Base-by-base conservation (phyloP, 2,329 filamentous ascomycete species). In the Dendryphion nanum region DNA sequence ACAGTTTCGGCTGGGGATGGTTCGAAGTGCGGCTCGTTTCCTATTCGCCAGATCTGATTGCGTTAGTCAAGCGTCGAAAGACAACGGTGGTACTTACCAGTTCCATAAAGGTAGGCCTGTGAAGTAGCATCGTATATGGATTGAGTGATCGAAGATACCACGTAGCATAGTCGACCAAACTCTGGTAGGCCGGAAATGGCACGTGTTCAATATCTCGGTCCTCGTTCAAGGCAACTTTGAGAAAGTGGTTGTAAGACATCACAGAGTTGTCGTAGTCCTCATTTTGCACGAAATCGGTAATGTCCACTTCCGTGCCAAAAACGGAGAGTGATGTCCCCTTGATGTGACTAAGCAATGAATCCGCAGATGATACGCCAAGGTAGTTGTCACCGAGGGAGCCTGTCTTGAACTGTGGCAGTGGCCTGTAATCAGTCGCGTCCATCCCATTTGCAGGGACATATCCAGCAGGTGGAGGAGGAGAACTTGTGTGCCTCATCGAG, bases 271-370 rank as follows among this genome's bases (percentile, higher is more conserved):
- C 41, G 66, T 79, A 68, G 60, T 80, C 73, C 43, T 88, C 85
- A 1, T 75, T 72, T 1, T 77, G 79, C 32, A 83, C 76, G 54
- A 87, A 89, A 30, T 83, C 80, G 10, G 84, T 81, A 29, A 91
- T 78, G 62, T 94, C 85, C 53, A 93, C 85, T 31, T 86, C 83
- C 50, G 85, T 85, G 21, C 87, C 88, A 29, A 93, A 79, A 37
- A 94, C 79, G 1, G 85, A 83, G n/a, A 93, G 70, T 6, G 79
- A 81, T 0, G 85, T 89, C 32, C 86, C 86, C 53, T 83, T 83
- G 56, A 90, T 84, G 6, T 84, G 82, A 63, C 82, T 87, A 24
- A 89, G 67, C 35, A 81, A 79, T 6, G 78, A 77, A 50, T 78
- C 80, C 38, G 83, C 79, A 5, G 76, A 74, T 3, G 76, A 77